Percentiles rank a stretch among this genome's conserved stretches.
These are phyloP conservation scores for Wallacemonas sp. DNA, from an alignment of 208 protist genomes.

Conservation along the genomic window DNA sequence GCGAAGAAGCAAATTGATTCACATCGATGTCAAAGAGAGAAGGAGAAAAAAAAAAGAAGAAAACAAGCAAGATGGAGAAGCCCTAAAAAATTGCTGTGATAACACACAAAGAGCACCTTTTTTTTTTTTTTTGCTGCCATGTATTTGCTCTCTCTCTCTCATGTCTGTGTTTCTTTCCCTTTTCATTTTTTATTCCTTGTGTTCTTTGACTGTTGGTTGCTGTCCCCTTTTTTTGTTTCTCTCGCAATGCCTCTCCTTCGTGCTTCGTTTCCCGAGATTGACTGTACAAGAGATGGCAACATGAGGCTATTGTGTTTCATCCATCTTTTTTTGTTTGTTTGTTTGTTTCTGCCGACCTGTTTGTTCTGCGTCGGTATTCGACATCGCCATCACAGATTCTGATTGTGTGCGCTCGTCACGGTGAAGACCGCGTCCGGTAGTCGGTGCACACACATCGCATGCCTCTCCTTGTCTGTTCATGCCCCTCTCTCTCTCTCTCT, in stretches of 20 bases:
- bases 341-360: too few species aligned
- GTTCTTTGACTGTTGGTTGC: neutral
- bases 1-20: too few species aligned
- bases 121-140: conserved; percentile 1
- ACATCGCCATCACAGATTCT: too few species aligned
- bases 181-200: neutral
- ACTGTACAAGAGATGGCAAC: too few species aligned
- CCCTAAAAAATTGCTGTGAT: neutral
- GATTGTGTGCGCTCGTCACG: too few species aligned
- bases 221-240: neutral
- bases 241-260: too few species aligned
- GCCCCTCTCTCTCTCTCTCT: conserved; percentile 7
- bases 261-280: too few species aligned
- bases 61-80: too few species aligned
- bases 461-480: neutral
- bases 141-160: neutral
- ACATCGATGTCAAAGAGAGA: too few species aligned
- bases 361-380: neutral
- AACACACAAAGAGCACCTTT: neutral
- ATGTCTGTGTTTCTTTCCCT: too few species aligned
- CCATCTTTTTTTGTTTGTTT: neutral
- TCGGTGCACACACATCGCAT: neutral
- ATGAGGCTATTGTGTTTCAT: neutral
- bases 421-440: too few species aligned
- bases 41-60: conserved; percentile 5